Conservation (phyloP, 2,329 filamentous ascomycete species). For the Neonectria punicea region DNA sequence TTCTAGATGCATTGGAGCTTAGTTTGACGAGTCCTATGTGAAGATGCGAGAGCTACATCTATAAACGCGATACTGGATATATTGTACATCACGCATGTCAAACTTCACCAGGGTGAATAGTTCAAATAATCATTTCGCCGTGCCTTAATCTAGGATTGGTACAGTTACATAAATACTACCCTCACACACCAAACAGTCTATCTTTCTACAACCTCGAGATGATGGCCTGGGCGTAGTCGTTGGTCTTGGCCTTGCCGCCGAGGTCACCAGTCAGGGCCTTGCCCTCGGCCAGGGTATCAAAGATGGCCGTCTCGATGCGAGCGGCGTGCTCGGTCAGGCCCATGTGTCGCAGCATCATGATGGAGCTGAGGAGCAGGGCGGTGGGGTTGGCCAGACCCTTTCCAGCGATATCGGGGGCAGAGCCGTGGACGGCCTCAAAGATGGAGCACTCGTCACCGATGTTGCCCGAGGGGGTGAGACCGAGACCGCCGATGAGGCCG, state of each 20-base stretch:
- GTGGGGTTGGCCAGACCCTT: constrained; percentile 98
- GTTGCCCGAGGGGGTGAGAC: constrained; percentile 97
- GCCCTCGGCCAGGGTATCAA: constrained; percentile 94
- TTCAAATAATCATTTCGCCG: constrained; percentile 46
- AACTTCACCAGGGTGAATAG: not conserved
- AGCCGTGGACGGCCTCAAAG: constrained; percentile 99
- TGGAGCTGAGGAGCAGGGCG: constrained; percentile 91
- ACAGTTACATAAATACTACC: constrained; percentile 47
- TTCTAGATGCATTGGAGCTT: too few relatives aligned
- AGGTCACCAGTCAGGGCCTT: constrained; percentile 96
- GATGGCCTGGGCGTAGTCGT: constrained; percentile 93
- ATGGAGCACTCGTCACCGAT: constrained; percentile 99
- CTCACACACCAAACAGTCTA: constrained; percentile 39
- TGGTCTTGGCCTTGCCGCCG: constrained; percentile 94
- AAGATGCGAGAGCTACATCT: too few relatives aligned
- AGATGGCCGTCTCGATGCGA: constrained; percentile 94
- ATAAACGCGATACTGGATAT: too few relatives aligned
- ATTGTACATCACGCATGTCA: too few relatives aligned
- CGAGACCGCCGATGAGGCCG: constrained; percentile 96
- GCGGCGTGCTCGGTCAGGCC: constrained; percentile 83
- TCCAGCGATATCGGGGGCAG: constrained; percentile 94
- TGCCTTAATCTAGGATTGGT: constrained; percentile 45
- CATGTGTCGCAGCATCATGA: constrained; percentile 99
- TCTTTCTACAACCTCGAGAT: constrained; percentile 72
- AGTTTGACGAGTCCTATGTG: too few relatives aligned